These are phyloP conservation scores for Immersiporthe knoxdaviesiana DNA, from an alignment of 2,329 filamentous ascomycete genomes.

Conservation along the genomic window DNA sequence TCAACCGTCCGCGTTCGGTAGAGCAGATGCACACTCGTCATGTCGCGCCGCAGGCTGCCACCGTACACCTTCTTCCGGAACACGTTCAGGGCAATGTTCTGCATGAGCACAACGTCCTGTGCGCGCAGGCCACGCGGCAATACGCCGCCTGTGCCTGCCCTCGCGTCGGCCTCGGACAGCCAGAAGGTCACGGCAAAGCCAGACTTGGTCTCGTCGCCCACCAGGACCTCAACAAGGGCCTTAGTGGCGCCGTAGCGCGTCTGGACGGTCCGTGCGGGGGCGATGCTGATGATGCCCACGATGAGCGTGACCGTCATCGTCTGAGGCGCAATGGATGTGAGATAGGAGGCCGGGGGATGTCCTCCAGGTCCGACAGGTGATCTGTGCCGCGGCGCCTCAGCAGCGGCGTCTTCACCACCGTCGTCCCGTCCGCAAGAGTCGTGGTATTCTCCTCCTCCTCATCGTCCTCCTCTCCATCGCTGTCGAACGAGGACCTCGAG, in stretches of 20 bases:
- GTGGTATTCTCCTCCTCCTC: conserved; percentile 31
- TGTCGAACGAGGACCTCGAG: conserved; percentile 1
- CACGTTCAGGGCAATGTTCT: conserved; percentile 76
- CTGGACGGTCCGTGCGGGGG: conserved; percentile 67
- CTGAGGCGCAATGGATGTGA: conserved; percentile 72
- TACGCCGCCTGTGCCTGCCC: conserved; percentile 38
- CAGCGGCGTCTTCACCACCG: conserved; percentile 32
- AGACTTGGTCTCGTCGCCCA: conserved; percentile 83
- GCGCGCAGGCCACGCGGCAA: conserved; percentile 56
- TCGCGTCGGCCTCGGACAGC: conserved; percentile 53
- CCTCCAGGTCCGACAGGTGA: conserved; percentile 65
- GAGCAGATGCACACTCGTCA: conserved; percentile 71
- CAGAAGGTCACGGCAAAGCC: conserved; percentile 86
- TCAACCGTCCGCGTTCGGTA: conserved; percentile 56
- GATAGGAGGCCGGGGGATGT: conserved; percentile 70
- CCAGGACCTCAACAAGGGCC: conserved; percentile 74
- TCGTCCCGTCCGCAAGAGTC: conserved; percentile 34
- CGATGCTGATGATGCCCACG: conserved; percentile 75
- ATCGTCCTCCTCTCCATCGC: conserved; percentile 24
- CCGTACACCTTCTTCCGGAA: conserved; percentile 83
- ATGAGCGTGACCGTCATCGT: conserved; percentile 83
- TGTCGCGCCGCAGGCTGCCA: conserved; percentile 73
- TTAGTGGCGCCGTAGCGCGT: conserved; percentile 66
- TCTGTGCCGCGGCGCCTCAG: conserved; percentile 35
- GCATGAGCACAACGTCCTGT: conserved; percentile 78